Percentiles rank a stretch among this genome's conserved stretches.
phyloP scores from a whole-genome alignment of 768 basidiomycete species.

The Lactarius pseudohatsudake region DNA sequence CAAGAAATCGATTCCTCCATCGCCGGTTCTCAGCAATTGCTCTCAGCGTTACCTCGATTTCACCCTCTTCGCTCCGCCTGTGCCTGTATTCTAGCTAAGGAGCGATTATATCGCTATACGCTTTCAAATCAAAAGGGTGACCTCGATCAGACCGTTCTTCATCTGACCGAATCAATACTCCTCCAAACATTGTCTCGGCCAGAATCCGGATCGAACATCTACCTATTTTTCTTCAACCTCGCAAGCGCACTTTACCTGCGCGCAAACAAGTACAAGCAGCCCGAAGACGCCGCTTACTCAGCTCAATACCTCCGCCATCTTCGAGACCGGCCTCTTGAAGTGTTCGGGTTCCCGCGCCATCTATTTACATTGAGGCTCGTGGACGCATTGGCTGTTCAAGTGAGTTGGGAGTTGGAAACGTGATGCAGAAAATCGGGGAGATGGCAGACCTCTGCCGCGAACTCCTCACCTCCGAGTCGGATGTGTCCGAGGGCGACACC shows the following conservation, averaged over 20 bases:
- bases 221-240: background rate
- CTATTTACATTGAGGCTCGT: background rate
- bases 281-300: background rate
- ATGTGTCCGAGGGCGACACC: background rate
- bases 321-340: background rate
- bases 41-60: background rate
- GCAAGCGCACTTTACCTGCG: background rate
- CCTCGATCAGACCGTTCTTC: slow-evolving; percentile 2
- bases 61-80: background rate
- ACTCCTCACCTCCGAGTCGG: background rate
- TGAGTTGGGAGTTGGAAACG: background rate
- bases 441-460: background rate
- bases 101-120: background rate
- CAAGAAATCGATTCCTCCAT: background rate
- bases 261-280: background rate
- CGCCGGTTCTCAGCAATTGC: background rate
- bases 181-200: background rate
- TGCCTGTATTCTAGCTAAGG: background rate
- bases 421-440: background rate
- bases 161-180: background rate
- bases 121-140: background rate
- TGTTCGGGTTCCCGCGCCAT: background rate
- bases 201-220: background rate
- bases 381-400: background rate
- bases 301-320: background rate